Evolutionary conservation across 305 asterid species (phyloP), one percentile per base, ranked within the genome.

Genomic region (Fraxinus baroniana): DNA sequence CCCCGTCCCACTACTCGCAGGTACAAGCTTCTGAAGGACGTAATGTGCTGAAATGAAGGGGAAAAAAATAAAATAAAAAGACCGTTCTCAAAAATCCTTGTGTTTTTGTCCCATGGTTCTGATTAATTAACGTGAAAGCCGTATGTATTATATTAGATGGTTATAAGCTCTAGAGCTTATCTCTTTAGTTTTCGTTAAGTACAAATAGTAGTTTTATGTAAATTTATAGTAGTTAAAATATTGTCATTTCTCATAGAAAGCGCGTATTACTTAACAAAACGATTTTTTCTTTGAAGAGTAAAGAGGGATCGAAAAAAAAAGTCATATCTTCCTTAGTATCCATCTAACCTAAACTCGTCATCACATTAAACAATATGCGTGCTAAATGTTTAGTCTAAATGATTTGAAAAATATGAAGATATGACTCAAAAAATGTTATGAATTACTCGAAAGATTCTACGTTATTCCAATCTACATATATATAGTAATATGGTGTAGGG

Each of bases 11-110:
- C 93, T 79, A 80, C 97, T 32, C 92, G 97, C 79, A 88, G 97
- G 94, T 94, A 94, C 91, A 94, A 93, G 95, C 97, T 94, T 87
- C 98, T 94, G 86, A 94, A 94, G 94, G 98, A 94, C 88, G 98
- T 94, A 33, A 93, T 94, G 98, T 94, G 97, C 83, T 93, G 84
- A 89, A 83, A 60, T 55, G 26, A 35, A n/a, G 64, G 60, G 60
- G 60, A 3, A 12, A 7, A 80, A 26, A 33, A 36, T 1, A 12
- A 3, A n/a, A 1, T 17, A 64, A 18, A 60, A 84, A 46, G 30
- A 41, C 49, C 32, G 70, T 70, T 78, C 78, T 30, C 22, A 12
- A 33, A 55, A 13, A 64, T 83, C 79, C 79, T 62, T 80, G 71
- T 81, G 37, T 20, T 81, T 3, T 26, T 66, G 17, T 8, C 32